Evolutionary conservation across 441 rosid genomes (phyloP).

Genomic region (Viola pubescens): DNA sequence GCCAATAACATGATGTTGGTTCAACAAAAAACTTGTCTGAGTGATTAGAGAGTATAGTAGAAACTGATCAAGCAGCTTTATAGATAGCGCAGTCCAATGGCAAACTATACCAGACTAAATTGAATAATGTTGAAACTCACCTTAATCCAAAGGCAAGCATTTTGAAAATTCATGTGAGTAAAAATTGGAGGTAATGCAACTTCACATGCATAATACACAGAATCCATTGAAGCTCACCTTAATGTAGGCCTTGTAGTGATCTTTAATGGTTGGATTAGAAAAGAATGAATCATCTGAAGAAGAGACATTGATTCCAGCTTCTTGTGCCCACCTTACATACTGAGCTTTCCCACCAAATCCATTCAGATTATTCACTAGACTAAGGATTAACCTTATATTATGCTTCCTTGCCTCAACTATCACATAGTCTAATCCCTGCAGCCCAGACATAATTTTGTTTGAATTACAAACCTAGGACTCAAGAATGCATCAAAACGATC

Average conservation of each 20-base stretch:
- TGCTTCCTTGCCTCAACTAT: slow-evolving; percentile 38
- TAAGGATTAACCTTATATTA: slow-evolving; percentile 35
- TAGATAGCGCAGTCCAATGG: not conserved
- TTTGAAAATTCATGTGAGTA: not conserved
- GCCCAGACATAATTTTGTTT: not conserved
- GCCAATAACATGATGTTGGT: not conserved
- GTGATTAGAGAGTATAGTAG: not conserved
- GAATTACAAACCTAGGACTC: not conserved
- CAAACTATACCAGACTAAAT: not conserved
- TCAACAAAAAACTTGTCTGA: not conserved
- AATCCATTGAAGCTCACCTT: slow-evolving; percentile 21
- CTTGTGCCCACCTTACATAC: slow-evolving; percentile 43
- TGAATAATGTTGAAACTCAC: not conserved
- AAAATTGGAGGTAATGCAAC: not conserved
- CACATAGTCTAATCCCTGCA: slow-evolving; percentile 39
- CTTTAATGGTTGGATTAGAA: slow-evolving; percentile 25
- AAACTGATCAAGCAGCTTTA: not conserved
- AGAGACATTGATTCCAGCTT: slow-evolving; percentile 28
- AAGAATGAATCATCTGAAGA: slow-evolving; percentile 29
- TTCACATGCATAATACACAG: not conserved
- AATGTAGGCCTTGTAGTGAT: slow-evolving; percentile 32
- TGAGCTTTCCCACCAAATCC: slow-evolving; percentile 52
- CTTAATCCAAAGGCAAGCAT: no score
- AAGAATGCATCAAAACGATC: not conserved
- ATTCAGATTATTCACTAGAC: slow-evolving; percentile 41